phyloP scores from a whole-genome alignment of 352 stramenopile species.

The Phytophthora vignae region DNA sequence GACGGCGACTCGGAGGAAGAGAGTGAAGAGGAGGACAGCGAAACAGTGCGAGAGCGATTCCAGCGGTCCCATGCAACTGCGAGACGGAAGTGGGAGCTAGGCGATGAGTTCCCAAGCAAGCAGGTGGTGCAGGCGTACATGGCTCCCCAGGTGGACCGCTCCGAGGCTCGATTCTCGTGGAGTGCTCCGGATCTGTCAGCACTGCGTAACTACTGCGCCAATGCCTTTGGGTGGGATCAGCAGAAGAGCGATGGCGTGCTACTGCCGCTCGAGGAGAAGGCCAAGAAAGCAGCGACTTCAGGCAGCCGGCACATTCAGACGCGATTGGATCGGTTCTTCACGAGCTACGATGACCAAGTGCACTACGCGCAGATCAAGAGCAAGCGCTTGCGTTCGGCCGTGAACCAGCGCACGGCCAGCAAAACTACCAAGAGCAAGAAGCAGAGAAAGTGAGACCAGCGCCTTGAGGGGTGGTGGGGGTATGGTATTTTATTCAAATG shows the following conservation, averaged over 20 bases:
- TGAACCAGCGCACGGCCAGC: slow-evolving; percentile 50
- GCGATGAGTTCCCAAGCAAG: slow-evolving; percentile 94
- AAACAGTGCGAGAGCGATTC: slow-evolving; percentile 79
- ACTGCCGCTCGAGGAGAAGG: slow-evolving; percentile 87
- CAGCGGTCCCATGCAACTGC: slow-evolving; percentile 92
- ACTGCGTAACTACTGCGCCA: slow-evolving; percentile 88
- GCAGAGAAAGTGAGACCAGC: slow-evolving; percentile 23
- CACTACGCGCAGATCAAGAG: slow-evolving; percentile 94
- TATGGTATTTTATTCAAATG: slow-evolving; percentile 15
- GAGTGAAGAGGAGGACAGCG: slow-evolving; percentile 47
- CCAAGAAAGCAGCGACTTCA: slow-evolving; percentile 34
- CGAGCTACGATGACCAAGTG: slow-evolving; percentile 96
- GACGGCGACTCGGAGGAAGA: slow-evolving; percentile 43
- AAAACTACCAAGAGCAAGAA: slow-evolving; percentile 28
- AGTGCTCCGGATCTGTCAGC: slow-evolving; percentile 88
- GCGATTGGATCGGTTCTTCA: slow-evolving; percentile 96
- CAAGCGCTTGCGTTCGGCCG: slow-evolving; percentile 88
- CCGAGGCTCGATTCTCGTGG: slow-evolving; percentile 93
- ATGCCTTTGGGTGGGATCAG: slow-evolving; percentile 94
- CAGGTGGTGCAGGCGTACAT: slow-evolving; percentile 95
- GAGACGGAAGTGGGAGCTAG: slow-evolving; percentile 92
- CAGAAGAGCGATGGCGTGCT: slow-evolving; percentile 92
- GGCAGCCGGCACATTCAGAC: slow-evolving; percentile 76
- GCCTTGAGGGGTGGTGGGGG: not conserved
- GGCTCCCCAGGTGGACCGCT: slow-evolving; percentile 90